These are phyloP conservation scores for Globisporangium nodosum DNA, from an alignment of 352 stramenopile genomes.

Conservation along the genomic window DNA sequence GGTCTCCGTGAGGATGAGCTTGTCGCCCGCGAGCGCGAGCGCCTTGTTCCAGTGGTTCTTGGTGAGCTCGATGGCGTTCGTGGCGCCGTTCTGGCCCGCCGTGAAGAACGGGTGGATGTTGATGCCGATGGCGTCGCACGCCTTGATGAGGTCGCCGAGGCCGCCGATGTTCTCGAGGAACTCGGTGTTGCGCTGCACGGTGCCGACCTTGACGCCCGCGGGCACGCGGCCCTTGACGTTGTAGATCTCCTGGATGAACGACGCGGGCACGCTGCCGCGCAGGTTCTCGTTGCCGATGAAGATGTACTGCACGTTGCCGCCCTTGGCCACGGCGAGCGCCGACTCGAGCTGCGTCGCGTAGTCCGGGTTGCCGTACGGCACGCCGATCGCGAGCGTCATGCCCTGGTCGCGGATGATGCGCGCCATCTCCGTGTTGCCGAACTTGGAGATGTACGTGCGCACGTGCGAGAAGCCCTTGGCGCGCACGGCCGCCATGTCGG, in stretches of 20 bases:
- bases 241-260: slow-evolving; percentile 44
- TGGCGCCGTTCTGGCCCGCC: slow-evolving; percentile 19
- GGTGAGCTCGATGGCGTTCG: slow-evolving; percentile 38
- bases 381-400: slow-evolving; percentile 42
- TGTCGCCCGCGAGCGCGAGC: slow-evolving; percentile 29
- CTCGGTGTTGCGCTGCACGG: slow-evolving; percentile 68
- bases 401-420: slow-evolving; percentile 43
- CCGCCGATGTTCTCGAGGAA: slow-evolving; percentile 34
- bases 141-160: slow-evolving; percentile 35
- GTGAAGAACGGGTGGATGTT: slow-evolving; percentile 71
- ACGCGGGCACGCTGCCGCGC: slow-evolving; percentile 24
- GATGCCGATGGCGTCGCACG: slow-evolving; percentile 41
- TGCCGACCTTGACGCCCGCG: slow-evolving; percentile 47
- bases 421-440: slow-evolving; percentile 48
- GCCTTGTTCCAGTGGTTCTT: slow-evolving; percentile 44
- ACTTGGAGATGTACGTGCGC: slow-evolving; percentile 67
- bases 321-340: slow-evolving; percentile 37
- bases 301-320: slow-evolving; percentile 45
- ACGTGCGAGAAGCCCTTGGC: slow-evolving; percentile 49
- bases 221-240: slow-evolving; percentile 42
- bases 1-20: slow-evolving; percentile 51
- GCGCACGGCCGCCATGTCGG: slow-evolving; percentile 49
- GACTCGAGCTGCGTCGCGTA: slow-evolving; percentile 35
- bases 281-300: slow-evolving; percentile 78
- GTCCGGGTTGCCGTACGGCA: slow-evolving; percentile 52